phyloP scores from a whole-genome alignment of 1,139 yeast species.

The Geotrichum fermentans region DNA sequence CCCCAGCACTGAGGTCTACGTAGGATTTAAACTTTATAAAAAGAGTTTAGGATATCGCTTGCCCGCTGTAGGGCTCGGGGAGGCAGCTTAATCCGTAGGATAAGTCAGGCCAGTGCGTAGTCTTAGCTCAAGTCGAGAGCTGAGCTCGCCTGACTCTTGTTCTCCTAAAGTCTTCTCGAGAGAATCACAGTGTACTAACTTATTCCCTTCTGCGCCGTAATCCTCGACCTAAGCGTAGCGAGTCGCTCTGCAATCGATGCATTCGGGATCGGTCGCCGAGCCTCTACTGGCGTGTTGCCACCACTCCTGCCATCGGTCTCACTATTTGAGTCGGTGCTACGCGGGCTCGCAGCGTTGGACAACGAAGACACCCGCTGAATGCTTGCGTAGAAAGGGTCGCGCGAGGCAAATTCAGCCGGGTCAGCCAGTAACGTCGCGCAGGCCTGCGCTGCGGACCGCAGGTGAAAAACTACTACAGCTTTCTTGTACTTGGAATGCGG shows the following conservation, averaged over 20 bases:
- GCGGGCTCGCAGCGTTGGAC: too few relatives aligned
- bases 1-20: too few relatives aligned
- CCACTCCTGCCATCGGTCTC: too few relatives aligned
- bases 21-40: too few relatives aligned
- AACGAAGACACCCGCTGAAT: conserved; percentile 9
- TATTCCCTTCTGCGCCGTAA: neutral
- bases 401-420: conserved; percentile 7
- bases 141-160: too few relatives aligned
- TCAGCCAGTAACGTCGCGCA: conserved; percentile 11
- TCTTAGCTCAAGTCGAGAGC: neutral
- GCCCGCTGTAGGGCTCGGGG: too few relatives aligned
- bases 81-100: too few relatives aligned
- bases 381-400: conserved; percentile 10
- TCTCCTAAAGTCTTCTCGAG: too few relatives aligned
- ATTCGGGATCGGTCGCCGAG: neutral
- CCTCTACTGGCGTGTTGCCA: neutral
- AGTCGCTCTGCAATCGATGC: conserved; percentile 6
- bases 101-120: neutral
- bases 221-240: conserved; percentile 2
- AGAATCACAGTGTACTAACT: too few relatives aligned
- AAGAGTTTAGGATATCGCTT: too few relatives aligned
- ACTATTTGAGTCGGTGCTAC: too few relatives aligned
- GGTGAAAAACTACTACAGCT: conserved; percentile 5
- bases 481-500: conserved; percentile 1
- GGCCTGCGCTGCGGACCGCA: conserved; percentile 12